These are phyloP conservation scores for Nakataea oryzae DNA, from an alignment of 2,329 filamentous ascomycete genomes.

Conservation along the genomic window DNA sequence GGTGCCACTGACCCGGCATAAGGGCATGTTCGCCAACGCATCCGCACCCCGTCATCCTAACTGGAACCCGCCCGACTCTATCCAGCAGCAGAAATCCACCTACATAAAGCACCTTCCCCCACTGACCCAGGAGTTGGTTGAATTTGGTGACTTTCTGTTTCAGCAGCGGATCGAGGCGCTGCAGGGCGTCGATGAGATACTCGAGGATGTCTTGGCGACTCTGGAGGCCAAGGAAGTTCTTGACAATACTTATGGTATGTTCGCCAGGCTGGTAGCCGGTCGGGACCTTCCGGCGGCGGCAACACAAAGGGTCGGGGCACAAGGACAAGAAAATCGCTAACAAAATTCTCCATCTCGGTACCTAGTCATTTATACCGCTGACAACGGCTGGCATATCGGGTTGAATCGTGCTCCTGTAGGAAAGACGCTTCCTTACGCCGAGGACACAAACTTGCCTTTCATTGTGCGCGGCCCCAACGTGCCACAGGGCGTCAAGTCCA, in stretches of 20 bases:
- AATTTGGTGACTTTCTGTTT: conserved; percentile 11
- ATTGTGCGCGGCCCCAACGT: conserved; percentile 15
- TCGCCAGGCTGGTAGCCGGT: not conserved
- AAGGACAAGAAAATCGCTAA: not conserved
- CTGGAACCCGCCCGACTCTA: conserved; percentile 13
- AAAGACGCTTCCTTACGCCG: conserved; percentile 16
- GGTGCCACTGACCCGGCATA: conserved; percentile 7
- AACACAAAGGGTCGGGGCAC: not conserved
- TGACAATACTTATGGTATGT: conserved; percentile 15
- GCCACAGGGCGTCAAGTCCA: conserved; percentile 10
- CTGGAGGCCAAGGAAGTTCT: conserved; percentile 15
- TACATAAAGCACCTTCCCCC: conserved; percentile 10
- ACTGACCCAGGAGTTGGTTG: conserved; percentile 10
- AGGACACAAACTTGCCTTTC: conserved; percentile 20
- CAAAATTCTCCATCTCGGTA: not conserved
- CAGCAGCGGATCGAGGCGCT: conserved; percentile 13
- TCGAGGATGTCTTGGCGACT: conserved; percentile 17
- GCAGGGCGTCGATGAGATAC: conserved; percentile 20
- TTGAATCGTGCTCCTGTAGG: conserved; percentile 14
- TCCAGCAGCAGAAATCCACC: conserved; percentile 9
- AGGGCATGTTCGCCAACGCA: conserved; percentile 9
- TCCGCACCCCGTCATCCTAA: conserved; percentile 11
- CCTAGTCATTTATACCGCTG: conserved; percentile 14
- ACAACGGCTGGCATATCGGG: conserved; percentile 18
- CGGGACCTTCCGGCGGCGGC: not conserved